Evolutionary conservation across 2,329 filamentous ascomycete genomes (phyloP), one percentile per base, ranked within the genome.

Genomic region (Pseudogymnoascus sp.): DNA sequence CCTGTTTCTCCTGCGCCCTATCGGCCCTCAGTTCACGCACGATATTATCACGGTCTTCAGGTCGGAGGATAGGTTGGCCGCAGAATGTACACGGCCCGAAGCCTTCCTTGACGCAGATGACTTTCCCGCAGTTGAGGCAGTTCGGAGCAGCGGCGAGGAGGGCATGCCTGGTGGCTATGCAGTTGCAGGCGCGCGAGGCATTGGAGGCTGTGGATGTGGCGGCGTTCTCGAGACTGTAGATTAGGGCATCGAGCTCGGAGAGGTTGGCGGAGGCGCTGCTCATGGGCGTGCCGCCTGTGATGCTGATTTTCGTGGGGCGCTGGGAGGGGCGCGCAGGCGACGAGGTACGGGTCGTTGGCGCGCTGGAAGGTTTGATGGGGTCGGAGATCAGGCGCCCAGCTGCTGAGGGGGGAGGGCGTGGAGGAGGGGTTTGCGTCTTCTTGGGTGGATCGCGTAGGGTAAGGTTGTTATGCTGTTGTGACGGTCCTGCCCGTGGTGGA

Each of bases 81-180:
- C 94, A 99, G 71, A 90, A 97, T 0, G 93, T 97, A 74, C 94
- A 99, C 0, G 93, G 93, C 0, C 93, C 93, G 0, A 97, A 80
- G 0, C 94, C 94, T 75, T 99, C 92, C 70, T 94, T 92, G 25
- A 96, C 85, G 73, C 94, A 99, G 61, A 97, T 88, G 10, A 99
- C 91, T 73, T 97, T 97, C 63, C 94, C 94, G 70, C 94, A 99
- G 48, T 83, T 87, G 13, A 95, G 78, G 72, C 94, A 99, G 73
- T 97, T 99, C 0, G 94, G 94, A 0, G 92, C 92, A 0, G 93
- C 92, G n/a, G 85, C 85, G 48, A 97, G 88, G 2, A 97, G 82
- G 0, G 93, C 90, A 73, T 99, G 94, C 1, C 90, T 84, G 0
- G 89, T 86, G 0, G 90, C 94, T 70, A 95, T 91, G 74, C 94